Conservation (phyloP, 345 rosid species). For the Corchorus capsularis region DNA sequence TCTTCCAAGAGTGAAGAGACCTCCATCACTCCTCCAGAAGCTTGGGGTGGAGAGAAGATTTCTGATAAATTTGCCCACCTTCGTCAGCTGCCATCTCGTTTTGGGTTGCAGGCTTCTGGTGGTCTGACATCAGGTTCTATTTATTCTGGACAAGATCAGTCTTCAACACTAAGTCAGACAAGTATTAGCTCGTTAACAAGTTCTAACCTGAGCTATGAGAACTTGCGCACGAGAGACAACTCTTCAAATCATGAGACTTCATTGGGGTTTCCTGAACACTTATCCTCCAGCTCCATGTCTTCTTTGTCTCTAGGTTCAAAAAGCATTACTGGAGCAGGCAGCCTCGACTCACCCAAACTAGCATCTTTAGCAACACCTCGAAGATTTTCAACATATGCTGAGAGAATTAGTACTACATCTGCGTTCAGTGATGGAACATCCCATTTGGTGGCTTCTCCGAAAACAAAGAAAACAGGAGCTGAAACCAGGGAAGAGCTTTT, state of each 20-base stretch:
- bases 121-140: constrained; percentile 62
- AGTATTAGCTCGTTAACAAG: constrained; percentile 43
- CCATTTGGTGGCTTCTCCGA: constrained; percentile 64
- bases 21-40: constrained; percentile 93
- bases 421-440: constrained; percentile 71
- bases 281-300: constrained; percentile 58
- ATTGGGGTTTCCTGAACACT: constrained; percentile 53
- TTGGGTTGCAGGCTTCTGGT: constrained; percentile 52
- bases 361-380: constrained; percentile 59
- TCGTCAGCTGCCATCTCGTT: constrained; percentile 65
- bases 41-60: constrained; percentile 97
- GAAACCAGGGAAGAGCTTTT: constrained; percentile 78
- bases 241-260: constrained; percentile 51
- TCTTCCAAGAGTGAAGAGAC: constrained; percentile 74
- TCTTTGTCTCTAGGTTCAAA: constrained; percentile 40
- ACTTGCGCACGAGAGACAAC: constrained; percentile 51
- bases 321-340: constrained; percentile 46
- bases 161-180: constrained; percentile 54
- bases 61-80: constrained; percentile 63
- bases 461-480: constrained; percentile 87
- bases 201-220: constrained; percentile 44
- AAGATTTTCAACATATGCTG: constrained; percentile 72
- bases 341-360: constrained; percentile 53
- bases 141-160: constrained; percentile 68
- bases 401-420: constrained; percentile 84